phyloP scores from a whole-genome alignment of 345 rosid species.

The Pugionium cornutum region DNA sequence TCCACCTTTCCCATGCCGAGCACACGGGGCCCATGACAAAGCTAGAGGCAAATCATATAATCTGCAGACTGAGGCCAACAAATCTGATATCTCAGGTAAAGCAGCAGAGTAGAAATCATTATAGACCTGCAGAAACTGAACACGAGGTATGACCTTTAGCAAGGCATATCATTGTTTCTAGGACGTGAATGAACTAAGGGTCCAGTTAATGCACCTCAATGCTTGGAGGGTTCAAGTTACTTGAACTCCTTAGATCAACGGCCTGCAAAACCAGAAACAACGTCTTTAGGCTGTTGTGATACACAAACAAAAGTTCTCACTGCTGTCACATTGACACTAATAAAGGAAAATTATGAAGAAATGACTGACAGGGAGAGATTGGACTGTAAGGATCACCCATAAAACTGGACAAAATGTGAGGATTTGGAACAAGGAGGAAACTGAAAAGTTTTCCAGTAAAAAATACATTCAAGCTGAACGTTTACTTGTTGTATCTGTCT shows the following conservation, averaged over 20 bases:
- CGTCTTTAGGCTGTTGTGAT: slow-evolving; percentile 18
- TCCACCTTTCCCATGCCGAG: slow-evolving; percentile 66
- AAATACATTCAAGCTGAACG: slow-evolving; percentile 11
- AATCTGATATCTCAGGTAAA: slow-evolving; percentile 55
- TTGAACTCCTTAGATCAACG: slow-evolving; percentile 76
- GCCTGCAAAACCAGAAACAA: slow-evolving; percentile 54
- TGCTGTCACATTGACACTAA: background rate
- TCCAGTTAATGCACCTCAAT: slow-evolving; percentile 46
- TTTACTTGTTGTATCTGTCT: background rate
- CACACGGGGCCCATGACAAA: slow-evolving; percentile 79
- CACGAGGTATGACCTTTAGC: slow-evolving; percentile 22
- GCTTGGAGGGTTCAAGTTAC: slow-evolving; percentile 50
- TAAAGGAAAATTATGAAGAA: background rate
- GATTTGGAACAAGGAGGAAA: background rate
- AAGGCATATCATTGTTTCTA: background rate
- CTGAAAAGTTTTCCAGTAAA: background rate
- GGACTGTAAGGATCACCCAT: background rate
- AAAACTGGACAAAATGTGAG: no score
- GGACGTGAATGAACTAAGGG: background rate
- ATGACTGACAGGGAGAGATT: background rate
- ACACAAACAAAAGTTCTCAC: slow-evolving; percentile 20
- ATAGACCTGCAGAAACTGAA: slow-evolving; percentile 50
- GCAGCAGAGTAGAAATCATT: slow-evolving; percentile 52
- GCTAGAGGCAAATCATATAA: slow-evolving; percentile 71
- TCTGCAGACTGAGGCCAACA: slow-evolving; percentile 62